phyloP scores from a whole-genome alignment of 495 filamentous ascomycete genomes.

The Trichoderma virens region DNA sequence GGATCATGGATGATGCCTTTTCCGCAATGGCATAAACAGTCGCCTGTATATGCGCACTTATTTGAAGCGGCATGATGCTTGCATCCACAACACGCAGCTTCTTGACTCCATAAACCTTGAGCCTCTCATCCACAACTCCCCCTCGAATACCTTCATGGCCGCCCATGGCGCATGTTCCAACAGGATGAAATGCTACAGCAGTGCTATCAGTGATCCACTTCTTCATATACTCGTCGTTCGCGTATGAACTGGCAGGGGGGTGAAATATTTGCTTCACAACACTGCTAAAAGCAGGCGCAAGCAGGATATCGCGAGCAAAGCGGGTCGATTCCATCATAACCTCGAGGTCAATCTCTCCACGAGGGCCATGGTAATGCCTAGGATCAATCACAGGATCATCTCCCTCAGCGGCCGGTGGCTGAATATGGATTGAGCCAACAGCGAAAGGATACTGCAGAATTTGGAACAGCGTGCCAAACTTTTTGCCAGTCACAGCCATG shows the following conservation, averaged over 20 bases:
- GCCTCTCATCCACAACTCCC: constrained; percentile 36
- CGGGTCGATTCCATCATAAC: neutral
- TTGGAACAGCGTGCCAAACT: neutral
- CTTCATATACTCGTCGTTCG: neutral
- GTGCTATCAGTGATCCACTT: constrained; percentile 28
- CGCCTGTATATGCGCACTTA: constrained; percentile 31
- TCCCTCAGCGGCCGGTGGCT: neutral
- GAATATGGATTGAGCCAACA: neutral
- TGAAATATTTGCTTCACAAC: neutral
- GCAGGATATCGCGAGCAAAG: neutral
- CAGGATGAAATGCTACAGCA: constrained; percentile 30
- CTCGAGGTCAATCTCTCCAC: neutral
- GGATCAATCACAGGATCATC: neutral
- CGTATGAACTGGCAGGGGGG: neutral
- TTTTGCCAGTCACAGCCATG: neutral
- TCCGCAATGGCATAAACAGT: constrained; percentile 45
- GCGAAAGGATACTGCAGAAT: constrained; percentile 2
- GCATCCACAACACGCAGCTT: constrained; percentile 40
- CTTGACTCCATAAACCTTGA: constrained; percentile 39
- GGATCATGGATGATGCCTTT: constrained; percentile 36
- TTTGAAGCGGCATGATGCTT: constrained; percentile 34
- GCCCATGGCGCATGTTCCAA: constrained; percentile 28
- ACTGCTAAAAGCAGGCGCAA: neutral
- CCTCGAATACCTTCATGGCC: constrained; percentile 14
- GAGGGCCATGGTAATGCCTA: neutral